Evolutionary conservation across 768 basidiomycete genomes (phyloP).

Genomic region (Rhodotorula babjevae): DNA sequence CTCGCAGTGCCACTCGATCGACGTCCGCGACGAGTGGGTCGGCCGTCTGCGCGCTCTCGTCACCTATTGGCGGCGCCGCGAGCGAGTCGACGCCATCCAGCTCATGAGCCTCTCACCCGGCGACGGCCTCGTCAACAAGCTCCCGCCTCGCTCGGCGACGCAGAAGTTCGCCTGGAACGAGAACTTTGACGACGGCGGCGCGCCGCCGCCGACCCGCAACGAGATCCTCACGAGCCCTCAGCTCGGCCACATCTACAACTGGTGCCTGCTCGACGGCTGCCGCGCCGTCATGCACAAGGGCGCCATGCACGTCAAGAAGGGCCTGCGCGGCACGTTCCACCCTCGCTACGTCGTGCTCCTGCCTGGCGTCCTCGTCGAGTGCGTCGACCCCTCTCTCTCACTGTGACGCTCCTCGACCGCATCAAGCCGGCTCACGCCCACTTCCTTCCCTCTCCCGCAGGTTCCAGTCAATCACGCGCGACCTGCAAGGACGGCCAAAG

Average conservation of each 20-base stretch:
- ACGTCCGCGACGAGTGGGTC: constrained; percentile 77
- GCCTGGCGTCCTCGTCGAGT: constrained; percentile 68
- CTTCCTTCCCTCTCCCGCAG: neutral
- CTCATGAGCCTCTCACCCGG: constrained; percentile 69
- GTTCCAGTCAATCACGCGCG: constrained; percentile 22
- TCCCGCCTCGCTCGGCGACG: constrained; percentile 7
- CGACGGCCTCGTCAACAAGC: constrained; percentile 15
- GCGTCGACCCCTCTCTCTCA: neutral
- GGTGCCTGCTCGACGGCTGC: constrained; percentile 80
- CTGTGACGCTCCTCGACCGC: too few relatives aligned
- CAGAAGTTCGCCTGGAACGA: neutral
- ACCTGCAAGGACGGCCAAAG: constrained; percentile 53
- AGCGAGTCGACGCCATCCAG: constrained; percentile 66
- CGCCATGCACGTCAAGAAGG: constrained; percentile 66
- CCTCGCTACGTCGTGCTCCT: constrained; percentile 70
- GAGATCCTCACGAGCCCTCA: constrained; percentile 51
- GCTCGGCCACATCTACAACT: constrained; percentile 68
- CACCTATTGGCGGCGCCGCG: constrained; percentile 72
- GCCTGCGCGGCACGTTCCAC: constrained; percentile 72
- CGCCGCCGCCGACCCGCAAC: constrained; percentile 13
- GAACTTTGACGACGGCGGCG: constrained; percentile 49
- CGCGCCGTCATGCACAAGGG: constrained; percentile 68
- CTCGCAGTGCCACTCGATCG: constrained; percentile 39
- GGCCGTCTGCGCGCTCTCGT: constrained; percentile 64
- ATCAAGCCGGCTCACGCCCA: too few relatives aligned